phyloP scores from a whole-genome alignment of 139 green algal species.

The Parachlorella kessleri region DNA sequence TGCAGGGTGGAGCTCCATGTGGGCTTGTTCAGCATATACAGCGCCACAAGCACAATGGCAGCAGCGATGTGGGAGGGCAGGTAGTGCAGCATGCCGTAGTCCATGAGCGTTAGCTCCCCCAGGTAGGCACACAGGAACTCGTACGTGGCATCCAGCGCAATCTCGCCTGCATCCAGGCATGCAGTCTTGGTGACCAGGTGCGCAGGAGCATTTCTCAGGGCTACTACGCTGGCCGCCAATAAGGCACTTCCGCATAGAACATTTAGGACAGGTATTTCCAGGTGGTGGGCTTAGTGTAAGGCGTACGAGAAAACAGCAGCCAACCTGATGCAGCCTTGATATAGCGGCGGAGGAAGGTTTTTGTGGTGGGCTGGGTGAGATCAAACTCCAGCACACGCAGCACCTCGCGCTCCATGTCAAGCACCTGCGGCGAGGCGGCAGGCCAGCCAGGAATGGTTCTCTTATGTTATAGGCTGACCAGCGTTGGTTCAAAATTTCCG shows the following conservation, averaged over 20 bases:
- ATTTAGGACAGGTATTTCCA: too few species aligned
- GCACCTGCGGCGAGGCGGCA: conserved; percentile 38
- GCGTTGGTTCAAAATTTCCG: not conserved
- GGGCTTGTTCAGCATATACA: conserved; percentile 49
- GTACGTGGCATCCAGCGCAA: conserved; percentile 35
- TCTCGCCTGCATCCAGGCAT: conserved; percentile 16
- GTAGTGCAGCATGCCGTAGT: conserved; percentile 82
- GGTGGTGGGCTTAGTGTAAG: not conserved
- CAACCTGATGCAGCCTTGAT: conserved; percentile 53
- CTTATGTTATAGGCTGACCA: not conserved
- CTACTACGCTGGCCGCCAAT: too few species aligned
- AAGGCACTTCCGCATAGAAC: too few species aligned
- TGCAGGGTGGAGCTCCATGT: conserved; percentile 64
- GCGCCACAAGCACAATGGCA: conserved; percentile 78
- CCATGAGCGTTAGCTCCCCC: conserved; percentile 87
- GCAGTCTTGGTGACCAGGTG: too few species aligned
- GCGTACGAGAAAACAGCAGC: not conserved
- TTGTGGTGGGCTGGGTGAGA: conserved; percentile 88
- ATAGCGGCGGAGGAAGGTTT: conserved; percentile 90
- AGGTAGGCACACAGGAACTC: conserved; percentile 88
- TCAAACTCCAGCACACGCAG: conserved; percentile 88
- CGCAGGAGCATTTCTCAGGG: too few species aligned
- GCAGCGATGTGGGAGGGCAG: conserved; percentile 81
- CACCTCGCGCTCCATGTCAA: conserved; percentile 84
- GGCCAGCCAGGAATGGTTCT: not conserved